Conservation (phyloP, 805 yeast species). For the Clavispora santaluciae region DNA sequence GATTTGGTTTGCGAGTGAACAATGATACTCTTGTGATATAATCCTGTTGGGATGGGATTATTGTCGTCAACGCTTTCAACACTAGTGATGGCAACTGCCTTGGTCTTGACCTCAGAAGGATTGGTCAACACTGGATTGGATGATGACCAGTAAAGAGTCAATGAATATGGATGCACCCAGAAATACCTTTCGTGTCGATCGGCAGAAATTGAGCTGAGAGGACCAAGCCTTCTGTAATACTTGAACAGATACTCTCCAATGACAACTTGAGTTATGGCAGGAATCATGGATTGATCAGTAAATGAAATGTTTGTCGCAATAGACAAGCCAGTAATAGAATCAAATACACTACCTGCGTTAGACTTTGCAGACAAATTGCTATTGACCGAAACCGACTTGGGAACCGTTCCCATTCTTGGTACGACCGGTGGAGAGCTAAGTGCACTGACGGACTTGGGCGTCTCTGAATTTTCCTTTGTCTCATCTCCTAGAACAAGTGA, state of each 20-base stretch:
- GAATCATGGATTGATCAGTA: constrained; percentile 68
- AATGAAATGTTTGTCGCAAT: constrained; percentile 61
- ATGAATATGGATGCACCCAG: constrained; percentile 94
- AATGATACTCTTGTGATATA: constrained; percentile 78
- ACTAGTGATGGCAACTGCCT: constrained; percentile 72
- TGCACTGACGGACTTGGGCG: neutral
- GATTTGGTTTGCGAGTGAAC: constrained; percentile 63
- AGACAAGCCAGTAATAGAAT: constrained; percentile 35
- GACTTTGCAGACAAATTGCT: constrained; percentile 29
- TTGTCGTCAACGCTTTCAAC: constrained; percentile 79
- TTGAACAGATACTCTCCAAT: constrained; percentile 89
- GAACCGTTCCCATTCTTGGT: constrained; percentile 5
- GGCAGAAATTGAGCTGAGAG: constrained; percentile 69
- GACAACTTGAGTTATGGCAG: constrained; percentile 86
- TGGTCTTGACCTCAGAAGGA: constrained; percentile 61
- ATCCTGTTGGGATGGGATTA: constrained; percentile 85
- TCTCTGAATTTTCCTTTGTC: constrained; percentile 11
- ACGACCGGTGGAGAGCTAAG: constrained; percentile 2
- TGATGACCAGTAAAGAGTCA: constrained; percentile 86
- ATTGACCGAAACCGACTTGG: constrained; percentile 20
- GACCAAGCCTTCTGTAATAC: constrained; percentile 74
- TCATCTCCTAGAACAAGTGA: neutral
- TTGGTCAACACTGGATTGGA: constrained; percentile 72
- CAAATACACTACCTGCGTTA: constrained; percentile 23
- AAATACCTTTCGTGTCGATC: constrained; percentile 86